phyloP scores from a whole-genome alignment of 1,139 yeast species.

The Kurtzmaniella quercitrusa region DNA sequence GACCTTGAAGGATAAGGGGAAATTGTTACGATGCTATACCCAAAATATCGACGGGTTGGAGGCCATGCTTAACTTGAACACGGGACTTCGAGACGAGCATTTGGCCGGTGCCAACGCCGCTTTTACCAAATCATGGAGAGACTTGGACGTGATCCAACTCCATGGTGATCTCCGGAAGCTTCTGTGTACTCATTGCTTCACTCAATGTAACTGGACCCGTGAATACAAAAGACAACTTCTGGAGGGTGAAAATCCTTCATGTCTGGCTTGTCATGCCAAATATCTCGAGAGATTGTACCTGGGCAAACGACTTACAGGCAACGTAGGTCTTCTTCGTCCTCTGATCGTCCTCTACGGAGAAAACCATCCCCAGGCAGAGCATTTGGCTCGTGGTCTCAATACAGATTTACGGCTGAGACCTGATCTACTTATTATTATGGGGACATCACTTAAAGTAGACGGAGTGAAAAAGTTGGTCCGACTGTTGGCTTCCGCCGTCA shows the following conservation, averaged over 20 bases:
- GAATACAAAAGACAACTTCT: conserved; percentile 41
- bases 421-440: conserved; percentile 65
- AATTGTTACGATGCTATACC: conserved; percentile 77
- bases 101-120: conserved; percentile 17
- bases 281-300: conserved; percentile 49
- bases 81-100: conserved; percentile 33
- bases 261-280: conserved; percentile 53
- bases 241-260: conserved; percentile 59
- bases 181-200: conserved; percentile 67
- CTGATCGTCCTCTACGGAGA: conserved; percentile 77
- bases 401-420: conserved; percentile 56
- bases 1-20: conserved; percentile 57
- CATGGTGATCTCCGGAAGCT: conserved; percentile 85
- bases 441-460: conserved; percentile 71
- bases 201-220: conserved; percentile 57
- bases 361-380: conserved; percentile 69
- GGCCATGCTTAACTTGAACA: conserved; percentile 36
- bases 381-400: conserved; percentile 54
- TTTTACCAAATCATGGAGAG: conserved; percentile 50
- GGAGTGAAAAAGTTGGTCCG: conserved; percentile 70
- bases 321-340: conserved; percentile 66
- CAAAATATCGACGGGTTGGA: conserved; percentile 63
- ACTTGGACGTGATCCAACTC: conserved; percentile 74
- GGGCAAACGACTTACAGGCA: conserved; percentile 59
- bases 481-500: conserved; percentile 54